Base-by-base conservation (phyloP, 306 rosid genomes). In the Sindora glabra region DNA sequence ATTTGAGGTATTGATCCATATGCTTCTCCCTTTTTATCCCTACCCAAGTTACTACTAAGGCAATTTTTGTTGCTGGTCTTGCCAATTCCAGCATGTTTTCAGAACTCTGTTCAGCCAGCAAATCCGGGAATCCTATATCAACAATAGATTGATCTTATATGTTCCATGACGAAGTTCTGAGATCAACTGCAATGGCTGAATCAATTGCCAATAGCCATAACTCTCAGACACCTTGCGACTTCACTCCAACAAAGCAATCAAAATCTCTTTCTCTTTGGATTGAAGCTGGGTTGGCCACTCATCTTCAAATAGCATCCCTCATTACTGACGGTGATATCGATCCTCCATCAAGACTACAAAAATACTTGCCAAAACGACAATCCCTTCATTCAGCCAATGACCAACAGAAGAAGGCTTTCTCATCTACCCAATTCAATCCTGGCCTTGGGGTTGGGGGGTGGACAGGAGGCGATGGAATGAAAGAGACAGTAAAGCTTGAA, bases 221-320 rank as follows among this genome's bases (percentile, higher is more conserved):
- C 44, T 65, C 86, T 11, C 78, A 75, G 33, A 27, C 68, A 44
- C 62, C 48, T 60, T 41, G 60, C 49, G 80, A 57, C 10, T 69
- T 11, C 66, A 64, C 8, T 47, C 72, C 70, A 23, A 37, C 75
- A 1, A 81, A 85, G 69, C 87, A 78, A 44, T n/a, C n/a, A n/a
- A n/a, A n/a, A n/a, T n/a, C n/a, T n/a, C n/a, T n/a, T n/a, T n/a
- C n/a, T n/a, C n/a, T n/a, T n/a, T 92, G 99, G 97, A 97, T 92
- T 22, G 99, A 92, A 65, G 95, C 99, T 56, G 99, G 96, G 60
- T 77, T 92, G 60, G 88, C 89, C 56, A 92, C 99, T 27, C 86
- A 92, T 76, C 99, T 92, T 8, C 87, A 83, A 67, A 66, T 89
- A 18, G 94, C 80, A 62, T 83, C 99, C 13, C 86, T 92, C 51